These are phyloP conservation scores for Liriodendron chinense DNA, from an alignment of 164 flowering plant species.

Conservation along the genomic window DNA sequence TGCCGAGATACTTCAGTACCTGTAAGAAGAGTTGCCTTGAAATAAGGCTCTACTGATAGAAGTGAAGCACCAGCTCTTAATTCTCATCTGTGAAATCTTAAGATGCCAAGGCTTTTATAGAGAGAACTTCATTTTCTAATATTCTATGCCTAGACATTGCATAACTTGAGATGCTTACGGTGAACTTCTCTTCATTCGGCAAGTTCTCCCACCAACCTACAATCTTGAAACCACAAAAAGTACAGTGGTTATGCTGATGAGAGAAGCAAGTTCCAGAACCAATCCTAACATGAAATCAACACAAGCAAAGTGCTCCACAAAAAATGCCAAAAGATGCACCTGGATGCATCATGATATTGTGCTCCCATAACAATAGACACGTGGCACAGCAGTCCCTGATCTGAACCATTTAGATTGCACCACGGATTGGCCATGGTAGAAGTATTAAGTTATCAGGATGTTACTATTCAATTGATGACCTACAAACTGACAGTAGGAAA, in stretches of 20 bases:
- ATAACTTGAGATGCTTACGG: constrained; percentile 38
- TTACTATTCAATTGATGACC: neutral
- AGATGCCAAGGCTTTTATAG: neutral
- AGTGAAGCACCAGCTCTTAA: neutral
- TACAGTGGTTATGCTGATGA: neutral
- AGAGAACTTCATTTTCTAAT: neutral
- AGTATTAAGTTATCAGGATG: neutral
- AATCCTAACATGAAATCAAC: neutral
- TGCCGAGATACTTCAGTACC: constrained; percentile 63
- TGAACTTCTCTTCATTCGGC: constrained; percentile 59
- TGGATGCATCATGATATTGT: neutral
- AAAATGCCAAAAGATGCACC: neutral
- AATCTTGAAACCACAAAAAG: constrained; percentile 34
- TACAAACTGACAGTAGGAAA: neutral
- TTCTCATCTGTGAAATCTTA: neutral
- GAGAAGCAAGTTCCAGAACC: neutral
- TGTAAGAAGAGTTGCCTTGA: constrained; percentile 25
- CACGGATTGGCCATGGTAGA: no score
- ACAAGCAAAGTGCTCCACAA: no score
- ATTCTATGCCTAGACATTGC: neutral
- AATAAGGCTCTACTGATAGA: neutral
- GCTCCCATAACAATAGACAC: neutral
- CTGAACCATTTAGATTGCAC: neutral
- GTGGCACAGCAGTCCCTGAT: neutral
- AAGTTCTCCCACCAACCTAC: constrained; percentile 90